Evolutionary conservation across 176 grass and related monocot genomes (phyloP).

Genomic region (Oryza glumipatula): DNA sequence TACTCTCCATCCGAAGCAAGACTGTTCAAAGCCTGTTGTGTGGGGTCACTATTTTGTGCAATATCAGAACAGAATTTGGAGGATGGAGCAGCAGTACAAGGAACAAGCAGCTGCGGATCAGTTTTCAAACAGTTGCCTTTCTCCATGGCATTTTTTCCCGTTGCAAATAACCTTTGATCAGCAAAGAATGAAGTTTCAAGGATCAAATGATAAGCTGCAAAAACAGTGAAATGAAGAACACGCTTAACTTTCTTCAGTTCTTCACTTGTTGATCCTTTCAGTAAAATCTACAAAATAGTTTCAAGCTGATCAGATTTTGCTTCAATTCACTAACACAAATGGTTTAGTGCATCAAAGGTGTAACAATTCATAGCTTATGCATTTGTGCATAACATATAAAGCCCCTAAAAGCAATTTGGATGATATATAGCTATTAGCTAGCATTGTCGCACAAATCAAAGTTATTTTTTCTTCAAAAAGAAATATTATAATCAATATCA

Average conservation of each 20-base stretch:
- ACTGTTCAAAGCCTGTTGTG: conserved; percentile 31
- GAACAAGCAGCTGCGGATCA: conserved; percentile 17
- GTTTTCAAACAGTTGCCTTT: conserved; percentile 48
- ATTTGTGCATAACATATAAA: conserved; percentile 15
- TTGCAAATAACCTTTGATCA: conserved; percentile 75
- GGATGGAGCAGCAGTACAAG: not conserved
- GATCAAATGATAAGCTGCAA: conserved; percentile 95
- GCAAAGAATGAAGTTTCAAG: conserved; percentile 91
- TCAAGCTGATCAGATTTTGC: conserved; percentile 33
- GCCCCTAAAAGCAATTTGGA: not conserved
- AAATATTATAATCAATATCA: not conserved
- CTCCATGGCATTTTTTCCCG: conserved; percentile 47
- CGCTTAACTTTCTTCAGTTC: conserved; percentile 90
- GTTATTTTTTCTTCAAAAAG: not conserved
- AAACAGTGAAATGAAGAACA: conserved; percentile 84
- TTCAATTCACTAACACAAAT: not conserved
- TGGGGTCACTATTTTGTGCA: conserved; percentile 30
- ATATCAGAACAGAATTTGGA: conserved; percentile 45
- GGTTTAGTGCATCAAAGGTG: conserved; percentile 8
- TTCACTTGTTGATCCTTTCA: conserved; percentile 82
- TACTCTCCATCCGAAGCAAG: conserved; percentile 40
- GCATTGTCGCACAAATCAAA: conserved; percentile 22
- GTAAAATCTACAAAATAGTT: conserved; percentile 74
- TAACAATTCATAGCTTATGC: conserved; percentile 13
- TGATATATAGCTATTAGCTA: not conserved